These are phyloP conservation scores for Calophaca sinica DNA, from an alignment of 306 rosid species.

Conservation along the genomic window DNA sequence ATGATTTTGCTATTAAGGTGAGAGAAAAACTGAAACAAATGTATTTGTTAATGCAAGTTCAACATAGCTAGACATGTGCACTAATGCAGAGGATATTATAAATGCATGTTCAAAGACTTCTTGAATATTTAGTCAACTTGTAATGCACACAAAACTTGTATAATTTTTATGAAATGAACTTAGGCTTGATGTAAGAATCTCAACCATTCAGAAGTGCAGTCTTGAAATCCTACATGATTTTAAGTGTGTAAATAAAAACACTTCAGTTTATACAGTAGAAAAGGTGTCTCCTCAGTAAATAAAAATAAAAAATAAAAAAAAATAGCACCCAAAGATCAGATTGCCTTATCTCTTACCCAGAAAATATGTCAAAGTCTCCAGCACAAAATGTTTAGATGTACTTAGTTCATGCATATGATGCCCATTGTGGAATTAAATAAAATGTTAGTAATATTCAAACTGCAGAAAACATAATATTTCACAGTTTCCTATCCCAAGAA, in stretches of 20 bases:
- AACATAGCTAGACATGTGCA: conserved; percentile 23
- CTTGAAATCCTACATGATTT: conserved; percentile 5
- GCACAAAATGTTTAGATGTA: neutral
- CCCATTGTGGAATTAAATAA: neutral
- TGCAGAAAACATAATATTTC: neutral
- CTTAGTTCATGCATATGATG: neutral
- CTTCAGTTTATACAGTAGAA: neutral
- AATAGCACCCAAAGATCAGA: conserved; percentile 17
- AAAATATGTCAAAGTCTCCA: neutral
- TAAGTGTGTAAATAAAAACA: neutral
- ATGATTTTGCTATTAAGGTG: conserved; percentile 20
- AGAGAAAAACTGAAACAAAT: conserved; percentile 8
- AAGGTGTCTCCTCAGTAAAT: conserved; percentile 21
- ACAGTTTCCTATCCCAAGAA: conserved; percentile 17
- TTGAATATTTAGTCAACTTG: conserved; percentile 1
- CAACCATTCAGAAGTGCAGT: conserved; percentile 28
- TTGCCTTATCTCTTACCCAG: neutral
- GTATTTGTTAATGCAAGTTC: neutral
- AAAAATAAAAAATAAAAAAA: no score
- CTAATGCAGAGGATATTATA: neutral
- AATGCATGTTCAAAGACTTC: conserved; percentile 5
- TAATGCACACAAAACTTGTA: neutral
- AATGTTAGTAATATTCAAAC: neutral
- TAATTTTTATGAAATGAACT: conserved; percentile 22
- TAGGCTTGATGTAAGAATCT: conserved; percentile 10